Conservation (phyloP, 257 asterid genomes). For the Plectranthus barbatus region DNA sequence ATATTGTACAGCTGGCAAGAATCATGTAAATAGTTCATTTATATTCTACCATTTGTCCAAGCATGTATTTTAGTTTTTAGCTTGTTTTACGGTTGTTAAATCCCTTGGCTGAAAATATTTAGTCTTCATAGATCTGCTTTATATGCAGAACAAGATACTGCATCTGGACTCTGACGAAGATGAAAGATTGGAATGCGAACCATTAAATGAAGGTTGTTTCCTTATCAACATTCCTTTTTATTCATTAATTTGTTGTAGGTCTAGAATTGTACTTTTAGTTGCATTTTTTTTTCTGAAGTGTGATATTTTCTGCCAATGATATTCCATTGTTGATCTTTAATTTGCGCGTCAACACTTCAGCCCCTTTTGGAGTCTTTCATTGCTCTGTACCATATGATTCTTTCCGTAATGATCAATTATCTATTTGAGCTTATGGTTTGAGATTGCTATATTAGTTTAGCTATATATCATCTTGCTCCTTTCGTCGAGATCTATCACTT, state of each 20-base stretch:
- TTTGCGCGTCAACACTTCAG: too few species aligned
- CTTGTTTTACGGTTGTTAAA: conserved; percentile 4
- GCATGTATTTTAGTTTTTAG: conserved; percentile 15
- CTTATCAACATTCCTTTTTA: not conserved
- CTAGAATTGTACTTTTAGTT: not conserved
- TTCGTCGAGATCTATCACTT: too few species aligned
- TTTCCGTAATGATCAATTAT: not conserved
- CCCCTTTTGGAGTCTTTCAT: too few species aligned
- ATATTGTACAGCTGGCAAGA: conserved; percentile 21
- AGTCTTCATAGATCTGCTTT: conserved; percentile 9
- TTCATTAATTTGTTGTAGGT: too few species aligned
- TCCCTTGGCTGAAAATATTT: conserved; percentile 6
- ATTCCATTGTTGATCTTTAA: not conserved
- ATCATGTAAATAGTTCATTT: conserved; percentile 18
- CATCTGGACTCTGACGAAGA: conserved; percentile 54
- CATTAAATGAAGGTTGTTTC: conserved; percentile 39
- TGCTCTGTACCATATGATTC: not conserved
- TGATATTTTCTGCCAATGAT: not conserved
- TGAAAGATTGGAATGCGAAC: conserved; percentile 18
- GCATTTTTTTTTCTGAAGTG: not conserved
- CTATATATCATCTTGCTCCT: too few species aligned
- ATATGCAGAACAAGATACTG: conserved; percentile 37
- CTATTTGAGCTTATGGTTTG: too few species aligned
- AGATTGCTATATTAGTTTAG: too few species aligned
- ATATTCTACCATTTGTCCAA: conserved; percentile 6